Base-by-base conservation (phyloP, 1,284 basidiomycete species). In the Heterobasidion parviporum region DNA sequence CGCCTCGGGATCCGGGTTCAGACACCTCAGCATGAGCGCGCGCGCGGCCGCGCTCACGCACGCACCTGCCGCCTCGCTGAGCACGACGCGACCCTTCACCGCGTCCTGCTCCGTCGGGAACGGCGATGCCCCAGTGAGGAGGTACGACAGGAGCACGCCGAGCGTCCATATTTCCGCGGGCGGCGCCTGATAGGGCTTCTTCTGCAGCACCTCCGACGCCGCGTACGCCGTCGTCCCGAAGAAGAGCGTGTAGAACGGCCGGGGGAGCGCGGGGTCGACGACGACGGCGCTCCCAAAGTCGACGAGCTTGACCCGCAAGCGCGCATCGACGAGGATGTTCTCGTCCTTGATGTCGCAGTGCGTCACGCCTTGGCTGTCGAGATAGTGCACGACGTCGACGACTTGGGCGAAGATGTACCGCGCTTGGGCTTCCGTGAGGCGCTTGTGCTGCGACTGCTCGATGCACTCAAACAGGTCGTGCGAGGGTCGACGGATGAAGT, bases 281-380 rank as follows among this genome's bases (percentile, higher is more conserved):
- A 90, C 81, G 35, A 87, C 87, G 26, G 92, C 92, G 60, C 89
- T 92, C 52, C 93, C 92, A 70, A 97, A 97, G 73, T 97, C 93
- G 66, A 97, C 93, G 53, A 97, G 78, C 69, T 97, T 96, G 65
- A 95, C 88, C 83, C 89, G 66, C 56, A 87, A 73, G 60, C 88
- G 72, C 54, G 74, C 74, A 68, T 94, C 92, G 57, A 96, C 84
- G 55, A 95, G 86, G 52, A 94, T 72, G 65, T 97, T 97, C 70
- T 97, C 94, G 65, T 96, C 94, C 68, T 97, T 97, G 71, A 97
- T 89, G 67, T 97, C 94, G 53, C 94, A 87, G 68, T 97, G 93
- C 20, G 83, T 83, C 59, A 96, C 87, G 6, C 93, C 92, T 52
- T 80, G 80, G 41, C 71, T 72, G 57, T 92, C 81, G 36, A 97